Evolutionary conservation across 1,139 yeast genomes (phyloP), one percentile per base, ranked within the genome.

Genomic region (Komagataea norvegica): DNA sequence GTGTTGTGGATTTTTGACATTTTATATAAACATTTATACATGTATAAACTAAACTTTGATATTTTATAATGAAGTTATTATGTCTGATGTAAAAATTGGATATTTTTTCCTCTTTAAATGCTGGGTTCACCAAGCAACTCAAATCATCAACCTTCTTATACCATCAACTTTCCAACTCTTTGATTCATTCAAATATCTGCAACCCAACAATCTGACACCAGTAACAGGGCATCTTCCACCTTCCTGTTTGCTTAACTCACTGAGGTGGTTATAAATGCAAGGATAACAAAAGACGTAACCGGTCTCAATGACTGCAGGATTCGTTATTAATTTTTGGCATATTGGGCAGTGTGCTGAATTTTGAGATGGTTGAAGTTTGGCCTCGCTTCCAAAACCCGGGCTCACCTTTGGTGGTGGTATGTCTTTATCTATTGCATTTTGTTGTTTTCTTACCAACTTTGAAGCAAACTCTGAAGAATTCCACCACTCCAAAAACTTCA

Each of bases 401-500:
- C 13, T 27, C 21, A 23, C 46, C 43, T 31, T 47, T 13, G 79
- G 80, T 3, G 80, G 72, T 7, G 86, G 85, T 24, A 79, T 62
- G 18, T 71, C 67, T 31, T 65, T 65, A 41, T 74, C 77, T 27
- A 76, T 57, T 8, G 60, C 59, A 40, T 71, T 70, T 6, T 79
- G 66, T 39, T 70, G 72, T 34, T 69, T 72, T 47, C 74, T 74
- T 9, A 77, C 65, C 33, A 86, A 60, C 49, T 79, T 78, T 6
- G 72, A 64, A 1, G 87, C 80, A 52, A 87, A 74, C 46, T 84
- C 87, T 14, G 89, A 79, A 31, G 85, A 75, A 45, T 81, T 79
- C 95, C 96, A 89, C 97, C 97, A 89, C 59, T 91, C 97, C 37
- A 88, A 70, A 50, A 91, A 87, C 60, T 88, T 87, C 46, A 91